A percentile compares a stretch with the other conserved stretches of the same genome.
Conservation (phyloP, 805 yeast genomes). For the Ogataea neopini region DNA sequence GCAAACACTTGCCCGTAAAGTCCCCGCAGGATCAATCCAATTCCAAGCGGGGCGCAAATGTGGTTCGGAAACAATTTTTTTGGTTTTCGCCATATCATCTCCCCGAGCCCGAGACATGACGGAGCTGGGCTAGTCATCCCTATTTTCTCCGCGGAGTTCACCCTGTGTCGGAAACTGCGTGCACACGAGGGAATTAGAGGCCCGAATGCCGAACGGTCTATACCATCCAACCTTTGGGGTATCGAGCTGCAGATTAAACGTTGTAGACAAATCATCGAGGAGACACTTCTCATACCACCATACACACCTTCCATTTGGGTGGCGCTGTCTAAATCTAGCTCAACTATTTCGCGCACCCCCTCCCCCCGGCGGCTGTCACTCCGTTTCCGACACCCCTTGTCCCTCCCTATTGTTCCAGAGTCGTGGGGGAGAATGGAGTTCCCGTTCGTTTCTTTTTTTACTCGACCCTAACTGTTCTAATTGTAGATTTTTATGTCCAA, state of each 20-base stretch:
- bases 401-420: conserved; percentile 9
- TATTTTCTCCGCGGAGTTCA: conserved; percentile 6
- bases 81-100: conserved; percentile 3
- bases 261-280: too few species aligned
- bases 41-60: not conserved
- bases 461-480: conserved; percentile 4
- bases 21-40: not conserved
- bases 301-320: too few species aligned
- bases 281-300: too few species aligned
- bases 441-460: conserved; percentile 6
- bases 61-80: not conserved
- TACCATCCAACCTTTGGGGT: too few species aligned
- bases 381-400: conserved; percentile 9
- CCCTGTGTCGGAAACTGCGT: conserved; percentile 3
- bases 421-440: conserved; percentile 8
- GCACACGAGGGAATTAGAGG: not conserved
- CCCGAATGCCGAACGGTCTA: too few species aligned
- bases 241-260: too few species aligned
- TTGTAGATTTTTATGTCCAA: conserved; percentile 3
- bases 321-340: too few species aligned
- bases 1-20: not conserved
- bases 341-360: not conserved
- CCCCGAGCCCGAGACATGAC: conserved; percentile 2
- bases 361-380: conserved; percentile 6
- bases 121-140: conserved; percentile 1